These are phyloP conservation scores for Verticillium tricorpus DNA, from an alignment of 2,329 filamentous ascomycete genomes.

Conservation along the genomic window DNA sequence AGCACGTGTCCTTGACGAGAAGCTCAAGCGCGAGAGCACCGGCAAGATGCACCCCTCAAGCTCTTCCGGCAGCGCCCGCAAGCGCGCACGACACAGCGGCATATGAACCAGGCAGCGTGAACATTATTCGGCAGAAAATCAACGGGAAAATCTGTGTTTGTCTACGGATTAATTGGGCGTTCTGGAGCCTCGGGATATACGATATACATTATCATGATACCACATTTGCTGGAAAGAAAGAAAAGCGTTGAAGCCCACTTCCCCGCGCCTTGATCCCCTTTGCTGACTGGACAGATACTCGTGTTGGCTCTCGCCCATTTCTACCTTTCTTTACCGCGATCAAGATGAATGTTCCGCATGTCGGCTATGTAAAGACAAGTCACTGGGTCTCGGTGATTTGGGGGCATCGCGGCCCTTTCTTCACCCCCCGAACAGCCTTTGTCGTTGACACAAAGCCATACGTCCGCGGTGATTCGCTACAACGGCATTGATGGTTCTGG, in stretches of 20 bases:
- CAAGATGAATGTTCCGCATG: no score
- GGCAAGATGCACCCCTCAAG: slow-evolving; percentile 51
- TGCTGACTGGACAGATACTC: not conserved
- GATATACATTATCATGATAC: not conserved
- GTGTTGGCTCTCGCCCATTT: not conserved
- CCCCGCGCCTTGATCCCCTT: no score
- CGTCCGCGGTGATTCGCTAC: not conserved
- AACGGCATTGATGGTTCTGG: not conserved
- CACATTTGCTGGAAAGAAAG: not conserved
- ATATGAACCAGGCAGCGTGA: not conserved
- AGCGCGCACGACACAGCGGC: slow-evolving; percentile 51
- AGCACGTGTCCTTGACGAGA: slow-evolving; percentile 62
- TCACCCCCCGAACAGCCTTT: no score
- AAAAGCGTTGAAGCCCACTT: not conserved
- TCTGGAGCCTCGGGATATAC: not conserved
- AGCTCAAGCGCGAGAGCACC: slow-evolving; percentile 59
- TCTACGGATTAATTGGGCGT: not conserved
- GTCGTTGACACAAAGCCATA: not conserved
- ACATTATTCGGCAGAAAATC: not conserved
- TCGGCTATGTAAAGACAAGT: no score
- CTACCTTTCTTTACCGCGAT: no score
- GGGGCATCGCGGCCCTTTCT: not conserved
- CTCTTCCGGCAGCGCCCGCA: slow-evolving; percentile 44
- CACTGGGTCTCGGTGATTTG: not conserved
- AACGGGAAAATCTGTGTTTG: not conserved